Evolutionary conservation across 2,329 filamentous ascomycete genomes (phyloP).

Genomic region (Arachnomyces sp.): DNA sequence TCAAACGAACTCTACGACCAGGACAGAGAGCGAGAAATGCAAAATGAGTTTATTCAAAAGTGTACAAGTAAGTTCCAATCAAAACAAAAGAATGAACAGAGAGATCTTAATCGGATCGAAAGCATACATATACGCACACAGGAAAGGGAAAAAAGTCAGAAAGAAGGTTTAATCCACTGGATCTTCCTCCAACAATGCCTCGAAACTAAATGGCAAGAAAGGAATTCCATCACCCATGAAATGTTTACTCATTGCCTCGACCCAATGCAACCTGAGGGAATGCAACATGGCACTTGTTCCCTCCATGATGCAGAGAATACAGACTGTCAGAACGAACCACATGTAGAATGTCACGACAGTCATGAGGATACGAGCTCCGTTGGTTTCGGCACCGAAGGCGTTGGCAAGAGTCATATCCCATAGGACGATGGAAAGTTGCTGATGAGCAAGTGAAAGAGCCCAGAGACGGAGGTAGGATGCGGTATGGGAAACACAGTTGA

Average conservation of each 20-base stretch:
- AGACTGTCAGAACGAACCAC: constrained; percentile 80
- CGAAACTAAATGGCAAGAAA: constrained; percentile 85
- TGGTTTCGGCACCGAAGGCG: constrained; percentile 56
- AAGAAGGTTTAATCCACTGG: constrained; percentile 32
- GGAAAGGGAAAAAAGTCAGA: constrained; percentile 7
- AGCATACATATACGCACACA: constrained; percentile 7
- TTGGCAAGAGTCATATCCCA: constrained; percentile 91
- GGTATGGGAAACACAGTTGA: constrained; percentile 98
- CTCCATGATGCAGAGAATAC: constrained; percentile 86
- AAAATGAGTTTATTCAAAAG: no score
- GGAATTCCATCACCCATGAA: constrained; percentile 83
- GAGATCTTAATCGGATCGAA: no score
- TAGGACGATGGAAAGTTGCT: constrained; percentile 90
- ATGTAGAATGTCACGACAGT: constrained; percentile 74
- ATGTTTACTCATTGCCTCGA: constrained; percentile 96
- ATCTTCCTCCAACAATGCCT: constrained; percentile 74
- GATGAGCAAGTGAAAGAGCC: constrained; percentile 93
- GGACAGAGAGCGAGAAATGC: no score
- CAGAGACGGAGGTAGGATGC: constrained; percentile 97
- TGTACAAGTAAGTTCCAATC: no score
- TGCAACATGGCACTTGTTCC: constrained; percentile 94
- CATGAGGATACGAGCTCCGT: constrained; percentile 64
- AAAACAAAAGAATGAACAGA: no score
- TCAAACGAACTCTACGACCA: no score
- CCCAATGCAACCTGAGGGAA: constrained; percentile 85